A percentile compares a stretch with the other conserved stretches of the same genome.
phyloP scores from a whole-genome alignment of 2,329 filamentous ascomycete species.

The Aspergillus ochraceoroseus region DNA sequence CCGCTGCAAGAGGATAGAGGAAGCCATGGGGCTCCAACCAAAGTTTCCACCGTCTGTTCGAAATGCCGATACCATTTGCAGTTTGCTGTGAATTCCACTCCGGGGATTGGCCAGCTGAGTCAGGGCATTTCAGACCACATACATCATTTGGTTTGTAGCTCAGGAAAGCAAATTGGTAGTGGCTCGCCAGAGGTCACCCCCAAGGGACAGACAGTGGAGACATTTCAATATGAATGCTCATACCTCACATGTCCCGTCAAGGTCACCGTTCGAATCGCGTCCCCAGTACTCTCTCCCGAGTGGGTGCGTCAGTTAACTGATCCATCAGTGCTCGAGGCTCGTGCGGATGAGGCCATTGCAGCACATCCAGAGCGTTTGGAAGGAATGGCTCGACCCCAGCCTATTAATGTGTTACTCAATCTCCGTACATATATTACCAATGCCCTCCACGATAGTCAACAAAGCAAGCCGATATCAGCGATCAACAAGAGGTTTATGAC shows the following conservation, averaged over 20 bases:
- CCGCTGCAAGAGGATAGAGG: slow-evolving; percentile 40
- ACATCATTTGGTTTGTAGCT: slow-evolving; percentile 56
- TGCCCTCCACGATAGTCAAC: slow-evolving; percentile 48
- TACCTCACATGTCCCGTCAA: slow-evolving; percentile 52
- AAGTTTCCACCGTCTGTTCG: slow-evolving; percentile 57
- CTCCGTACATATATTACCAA: slow-evolving; percentile 59
- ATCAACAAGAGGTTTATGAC: slow-evolving; percentile 61
- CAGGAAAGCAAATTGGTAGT: slow-evolving; percentile 29
- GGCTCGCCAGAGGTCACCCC: slow-evolving; percentile 22
- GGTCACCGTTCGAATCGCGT: slow-evolving; percentile 50
- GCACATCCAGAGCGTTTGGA: slow-evolving; percentile 52
- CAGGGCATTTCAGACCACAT: slow-evolving; percentile 51
- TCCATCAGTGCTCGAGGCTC: slow-evolving; percentile 46
- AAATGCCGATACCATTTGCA: slow-evolving; percentile 60
- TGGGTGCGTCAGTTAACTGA: slow-evolving; percentile 53
- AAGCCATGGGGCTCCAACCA: slow-evolving; percentile 48
- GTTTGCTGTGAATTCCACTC: slow-evolving; percentile 51
- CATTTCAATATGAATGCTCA: slow-evolving; percentile 56
- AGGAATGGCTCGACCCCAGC: slow-evolving; percentile 48
- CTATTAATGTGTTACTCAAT: slow-evolving; percentile 53
- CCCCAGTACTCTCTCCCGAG: slow-evolving; percentile 49
- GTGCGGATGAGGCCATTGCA: slow-evolving; percentile 51
- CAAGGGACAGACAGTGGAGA: slow-evolving; percentile 40
- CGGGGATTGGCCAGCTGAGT: slow-evolving; percentile 42
- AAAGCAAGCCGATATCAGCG: slow-evolving; percentile 52